Percentiles rank a stretch among this genome's conserved stretches.
phyloP scores from a whole-genome alignment of 106 monocot genomes.

The Phalaenopsis aphrodite region DNA sequence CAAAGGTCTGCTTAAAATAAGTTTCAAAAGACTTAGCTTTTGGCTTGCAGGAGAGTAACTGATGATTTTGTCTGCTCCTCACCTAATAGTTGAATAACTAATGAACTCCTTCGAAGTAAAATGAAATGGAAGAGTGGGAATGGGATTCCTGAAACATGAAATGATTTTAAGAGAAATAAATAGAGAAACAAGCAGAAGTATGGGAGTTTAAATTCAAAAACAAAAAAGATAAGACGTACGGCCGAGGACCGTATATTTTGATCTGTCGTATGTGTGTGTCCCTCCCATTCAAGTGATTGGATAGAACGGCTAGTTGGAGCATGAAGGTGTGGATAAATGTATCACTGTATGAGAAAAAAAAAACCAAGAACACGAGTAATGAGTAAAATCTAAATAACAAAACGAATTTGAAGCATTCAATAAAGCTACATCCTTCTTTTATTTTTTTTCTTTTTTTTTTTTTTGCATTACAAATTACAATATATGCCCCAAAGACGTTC shows the following conservation, averaged over 20 bases:
- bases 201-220: neutral
- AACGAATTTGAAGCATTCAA: neutral
- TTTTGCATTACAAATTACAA: no score
- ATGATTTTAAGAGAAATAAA: neutral
- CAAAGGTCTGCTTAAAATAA: neutral
- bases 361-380: neutral
- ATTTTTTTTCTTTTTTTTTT: neutral
- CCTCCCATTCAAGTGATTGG: conserved; percentile 95
- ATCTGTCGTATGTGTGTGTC: conserved; percentile 97
- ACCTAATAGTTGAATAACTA: conserved; percentile 70
- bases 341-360: conserved; percentile 36
- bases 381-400: neutral
- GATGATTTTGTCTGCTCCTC: neutral
- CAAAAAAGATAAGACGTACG: conserved; percentile 35
- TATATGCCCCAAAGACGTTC: neutral
- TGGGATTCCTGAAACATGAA: conserved; percentile 69
- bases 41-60: neutral
- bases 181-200: neutral
- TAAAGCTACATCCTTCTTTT: neutral
- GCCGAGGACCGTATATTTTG: conserved; percentile 87
- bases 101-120: conserved; percentile 82
- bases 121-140: conserved; percentile 91
- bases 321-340: conserved; percentile 94
- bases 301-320: conserved; percentile 82
- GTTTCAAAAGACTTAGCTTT: neutral